Base-by-base conservation (phyloP, 208 protist species). In the Polymyxa betae region DNA sequence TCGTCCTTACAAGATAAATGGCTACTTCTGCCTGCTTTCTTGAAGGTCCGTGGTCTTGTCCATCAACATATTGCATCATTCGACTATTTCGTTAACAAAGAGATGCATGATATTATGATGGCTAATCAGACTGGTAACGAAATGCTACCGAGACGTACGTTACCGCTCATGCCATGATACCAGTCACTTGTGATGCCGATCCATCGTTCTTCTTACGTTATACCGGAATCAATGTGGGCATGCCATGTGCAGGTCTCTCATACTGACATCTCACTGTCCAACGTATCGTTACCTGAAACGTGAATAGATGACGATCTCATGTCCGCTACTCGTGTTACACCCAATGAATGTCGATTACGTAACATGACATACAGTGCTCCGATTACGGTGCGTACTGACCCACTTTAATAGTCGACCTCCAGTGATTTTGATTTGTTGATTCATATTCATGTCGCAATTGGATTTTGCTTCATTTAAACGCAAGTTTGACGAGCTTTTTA, bases 351-450 rank as follows among this genome's bases (percentile, higher is more conserved):
- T 93, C 94, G 98, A 35, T 94, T 99, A 41, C 93, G 98, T 49
- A 97, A 99, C 93, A 94, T 98, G 90, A 99, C 98, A 0, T 99
- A 99, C 94, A 93, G 95, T 45, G 98, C 97, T 20, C 95, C 94
- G 29, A 97, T 98, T 29, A 88, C 90, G 38, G 93, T 93, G 0
- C 93, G 98, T 89, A 88, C 98, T 24, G 16, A 35, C n/a, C n/a
- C n/a, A n/a, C n/a, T n/a, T n/a, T n/a, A n/a, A n/a, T n/a, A n/a
- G n/a, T n/a, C n/a, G n/a, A n/a, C n/a, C n/a, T n/a, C n/a, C n/a
- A n/a, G n/a, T n/a, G n/a, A n/a, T n/a, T n/a, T n/a, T n/a, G n/a
- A n/a, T n/a, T n/a, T n/a, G n/a, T n/a, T n/a, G n/a, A n/a, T n/a
- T n/a, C n/a, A n/a, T n/a, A n/a, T n/a, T n/a, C n/a, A n/a, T n/a